Percentiles rank a stretch among this genome's conserved stretches.
Conservation (phyloP, 169 alveolate species). For the Plasmodium blacklocki region DNA sequence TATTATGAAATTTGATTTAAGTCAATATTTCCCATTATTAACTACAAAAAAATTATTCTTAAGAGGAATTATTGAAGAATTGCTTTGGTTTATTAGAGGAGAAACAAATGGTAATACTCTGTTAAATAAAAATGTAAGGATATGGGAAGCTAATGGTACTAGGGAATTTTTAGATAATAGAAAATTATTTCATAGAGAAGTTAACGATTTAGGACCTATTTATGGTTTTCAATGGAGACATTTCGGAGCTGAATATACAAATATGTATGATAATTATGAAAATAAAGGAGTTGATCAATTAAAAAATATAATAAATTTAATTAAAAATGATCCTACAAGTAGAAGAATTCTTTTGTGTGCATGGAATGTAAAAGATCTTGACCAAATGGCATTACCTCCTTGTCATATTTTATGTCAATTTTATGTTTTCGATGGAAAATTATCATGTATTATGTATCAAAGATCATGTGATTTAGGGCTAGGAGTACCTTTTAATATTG, state of each 20-base stretch:
- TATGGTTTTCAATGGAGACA: slow-evolving; percentile 99
- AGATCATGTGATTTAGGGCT: slow-evolving; percentile 98
- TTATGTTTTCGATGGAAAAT: slow-evolving; percentile 92
- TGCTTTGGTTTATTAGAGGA: slow-evolving; percentile 96
- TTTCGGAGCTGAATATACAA: slow-evolving; percentile 95
- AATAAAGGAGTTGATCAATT: slow-evolving; percentile 97
- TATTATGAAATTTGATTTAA: slow-evolving; percentile 94
- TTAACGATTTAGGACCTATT: slow-evolving; percentile 97
- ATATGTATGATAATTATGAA: slow-evolving; percentile 90
- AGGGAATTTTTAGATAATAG: slow-evolving; percentile 95
- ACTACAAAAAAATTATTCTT: slow-evolving; percentile 97
- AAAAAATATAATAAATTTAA: slow-evolving; percentile 87
- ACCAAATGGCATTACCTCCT: slow-evolving; percentile 99
- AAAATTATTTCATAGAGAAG: slow-evolving; percentile 96
- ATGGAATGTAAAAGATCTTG: slow-evolving; percentile 96
- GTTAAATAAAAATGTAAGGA: slow-evolving; percentile 92
- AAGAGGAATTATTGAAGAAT: slow-evolving; percentile 96
- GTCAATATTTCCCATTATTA: slow-evolving; percentile 94
- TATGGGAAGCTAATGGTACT: slow-evolving; percentile 99
- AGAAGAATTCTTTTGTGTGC: slow-evolving; percentile 95
- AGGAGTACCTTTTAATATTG: slow-evolving; percentile 99
- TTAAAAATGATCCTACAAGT: slow-evolving; percentile 94
- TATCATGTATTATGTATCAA: slow-evolving; percentile 97
- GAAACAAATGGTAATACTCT: slow-evolving; percentile 96
- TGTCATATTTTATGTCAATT: slow-evolving; percentile 98